Conservation (phyloP, 2,329 filamentous ascomycete genomes). For the Colletotrichum neosansevieriae region DNA sequence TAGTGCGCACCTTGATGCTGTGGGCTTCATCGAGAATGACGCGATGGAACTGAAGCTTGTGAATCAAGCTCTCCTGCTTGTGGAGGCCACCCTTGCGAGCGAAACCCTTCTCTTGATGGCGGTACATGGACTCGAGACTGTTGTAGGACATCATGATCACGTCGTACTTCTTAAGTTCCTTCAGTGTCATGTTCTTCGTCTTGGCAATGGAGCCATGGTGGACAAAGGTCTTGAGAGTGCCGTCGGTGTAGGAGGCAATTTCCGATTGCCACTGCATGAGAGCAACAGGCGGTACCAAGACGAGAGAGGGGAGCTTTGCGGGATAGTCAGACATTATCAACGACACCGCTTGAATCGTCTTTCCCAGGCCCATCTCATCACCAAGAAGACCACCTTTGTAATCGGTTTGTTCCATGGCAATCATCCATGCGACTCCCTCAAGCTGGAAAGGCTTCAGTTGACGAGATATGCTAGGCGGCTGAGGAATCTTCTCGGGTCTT, state of each 20-base stretch:
- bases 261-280: slow-evolving; percentile 95
- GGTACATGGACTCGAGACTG: slow-evolving; percentile 88
- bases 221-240: slow-evolving; percentile 89
- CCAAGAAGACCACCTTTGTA: slow-evolving; percentile 93
- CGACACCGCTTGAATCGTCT: slow-evolving; percentile 98
- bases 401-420: slow-evolving; percentile 83
- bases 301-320: slow-evolving; percentile 80
- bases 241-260: slow-evolving; percentile 85
- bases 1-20: slow-evolving; percentile 90
- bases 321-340: slow-evolving; percentile 98
- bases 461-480: slow-evolving; percentile 83
- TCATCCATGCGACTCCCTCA: slow-evolving; percentile 95
- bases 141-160: slow-evolving; percentile 99
- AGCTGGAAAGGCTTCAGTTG: slow-evolving; percentile 94
- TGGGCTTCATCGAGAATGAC: slow-evolving; percentile 96
- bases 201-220: slow-evolving; percentile 90
- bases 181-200: slow-evolving; percentile 79
- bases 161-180: slow-evolving; percentile 84
- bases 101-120: slow-evolving; percentile 93
- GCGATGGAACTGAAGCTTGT: slow-evolving; percentile 88
- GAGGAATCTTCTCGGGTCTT: slow-evolving; percentile 70
- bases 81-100: slow-evolving; percentile 82
- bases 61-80: slow-evolving; percentile 84
- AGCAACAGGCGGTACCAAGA: slow-evolving; percentile 92
- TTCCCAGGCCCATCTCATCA: slow-evolving; percentile 99